Conservation (phyloP, 495 filamentous ascomycete species). For the Xanthoparmelia taractica region DNA sequence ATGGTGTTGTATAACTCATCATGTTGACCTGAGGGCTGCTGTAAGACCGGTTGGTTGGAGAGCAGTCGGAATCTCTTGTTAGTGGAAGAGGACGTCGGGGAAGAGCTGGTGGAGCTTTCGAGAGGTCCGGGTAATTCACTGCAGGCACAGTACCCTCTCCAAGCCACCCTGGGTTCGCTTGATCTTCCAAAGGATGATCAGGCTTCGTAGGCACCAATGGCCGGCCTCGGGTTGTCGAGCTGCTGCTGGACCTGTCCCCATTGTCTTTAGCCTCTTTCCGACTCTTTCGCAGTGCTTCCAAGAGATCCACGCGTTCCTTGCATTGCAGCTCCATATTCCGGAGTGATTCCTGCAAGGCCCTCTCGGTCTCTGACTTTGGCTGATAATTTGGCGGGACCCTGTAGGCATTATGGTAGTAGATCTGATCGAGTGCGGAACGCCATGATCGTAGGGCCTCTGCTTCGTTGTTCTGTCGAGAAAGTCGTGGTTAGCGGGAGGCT, state of each 20-base stretch:
- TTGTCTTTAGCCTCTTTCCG: conserved; percentile 51
- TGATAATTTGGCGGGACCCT: conserved; percentile 59
- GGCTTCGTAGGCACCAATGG: conserved; percentile 19
- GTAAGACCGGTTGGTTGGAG: conserved; percentile 21
- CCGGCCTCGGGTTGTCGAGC: conserved; percentile 27
- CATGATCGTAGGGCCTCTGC: conserved; percentile 86
- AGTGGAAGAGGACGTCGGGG: conserved; percentile 50
- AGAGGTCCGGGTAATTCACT: conserved; percentile 67
- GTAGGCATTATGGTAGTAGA: conserved; percentile 79
- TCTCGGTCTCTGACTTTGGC: conserved; percentile 78
- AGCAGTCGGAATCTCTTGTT: conserved; percentile 45
- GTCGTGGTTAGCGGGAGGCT: conserved; percentile 10
- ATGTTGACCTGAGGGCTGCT: conserved; percentile 20
- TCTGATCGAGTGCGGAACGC: conserved; percentile 83
- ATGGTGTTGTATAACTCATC: conserved; percentile 10
- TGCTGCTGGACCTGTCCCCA: conserved; percentile 28
- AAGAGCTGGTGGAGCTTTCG: conserved; percentile 55
- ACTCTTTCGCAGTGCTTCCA: conserved; percentile 73
- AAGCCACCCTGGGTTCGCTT: conserved; percentile 50
- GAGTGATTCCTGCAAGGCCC: conserved; percentile 70
- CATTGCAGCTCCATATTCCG: conserved; percentile 81
- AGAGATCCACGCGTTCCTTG: conserved; percentile 83
- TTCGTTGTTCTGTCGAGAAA: conserved; percentile 69
- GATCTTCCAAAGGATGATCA: conserved; percentile 17
- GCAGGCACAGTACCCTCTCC: conserved; percentile 75